phyloP scores from a whole-genome alignment of 2,329 filamentous ascomycete genomes.

The Pseudogymnoascus sp. region DNA sequence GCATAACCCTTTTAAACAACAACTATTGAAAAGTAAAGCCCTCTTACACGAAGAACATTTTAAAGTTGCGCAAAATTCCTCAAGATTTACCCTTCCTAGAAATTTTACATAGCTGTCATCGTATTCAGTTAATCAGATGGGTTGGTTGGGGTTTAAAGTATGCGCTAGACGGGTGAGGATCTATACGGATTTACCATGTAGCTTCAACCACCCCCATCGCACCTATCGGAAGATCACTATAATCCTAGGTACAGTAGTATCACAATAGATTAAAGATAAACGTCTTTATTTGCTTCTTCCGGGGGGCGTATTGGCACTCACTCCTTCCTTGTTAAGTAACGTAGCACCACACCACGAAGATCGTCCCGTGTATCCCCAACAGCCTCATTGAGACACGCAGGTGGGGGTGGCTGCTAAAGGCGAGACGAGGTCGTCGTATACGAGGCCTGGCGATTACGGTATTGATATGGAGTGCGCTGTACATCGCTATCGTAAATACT shows the following conservation, averaged over 20 bases:
- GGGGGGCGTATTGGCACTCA: too few relatives aligned
- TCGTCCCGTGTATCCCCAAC: too few relatives aligned
- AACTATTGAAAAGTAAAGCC: neutral
- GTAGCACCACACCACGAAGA: too few relatives aligned
- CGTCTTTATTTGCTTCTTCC: neutral
- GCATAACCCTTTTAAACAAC: neutral
- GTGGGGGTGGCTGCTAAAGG: too few relatives aligned
- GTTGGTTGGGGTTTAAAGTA: neutral
- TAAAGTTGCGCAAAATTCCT: too few relatives aligned
- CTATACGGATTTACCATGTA: neutral
- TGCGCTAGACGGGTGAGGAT: neutral
- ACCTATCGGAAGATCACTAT: neutral
- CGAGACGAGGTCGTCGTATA: too few relatives aligned
- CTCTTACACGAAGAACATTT: neutral
- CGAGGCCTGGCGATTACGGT: too few relatives aligned
- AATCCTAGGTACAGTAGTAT: neutral
- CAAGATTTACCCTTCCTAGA: too few relatives aligned
- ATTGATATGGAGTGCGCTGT: too few relatives aligned
- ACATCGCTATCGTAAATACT: too few relatives aligned
- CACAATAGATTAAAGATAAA: neutral
- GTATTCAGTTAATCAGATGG: neutral
- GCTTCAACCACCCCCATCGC: neutral
- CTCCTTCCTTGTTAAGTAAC: too few relatives aligned
- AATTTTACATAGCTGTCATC: neutral
- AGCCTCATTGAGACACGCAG: too few relatives aligned